A percentile compares a stretch with the other conserved stretches of the same genome.
phyloP scores from a whole-genome alignment of 805 yeast species.

The Ogataea naganishii region DNA sequence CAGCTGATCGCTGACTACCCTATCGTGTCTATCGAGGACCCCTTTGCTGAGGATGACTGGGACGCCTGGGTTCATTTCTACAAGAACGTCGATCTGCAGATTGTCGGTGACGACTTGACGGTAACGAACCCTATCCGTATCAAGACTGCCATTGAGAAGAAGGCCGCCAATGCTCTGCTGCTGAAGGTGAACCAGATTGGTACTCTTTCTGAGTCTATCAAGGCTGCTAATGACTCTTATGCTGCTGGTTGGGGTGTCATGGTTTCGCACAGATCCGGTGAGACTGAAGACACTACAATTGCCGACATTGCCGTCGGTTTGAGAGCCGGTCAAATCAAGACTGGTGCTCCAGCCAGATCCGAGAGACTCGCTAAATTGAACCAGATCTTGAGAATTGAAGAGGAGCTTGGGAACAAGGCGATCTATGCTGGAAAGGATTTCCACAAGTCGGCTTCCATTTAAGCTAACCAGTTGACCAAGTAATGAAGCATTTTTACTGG shows the following conservation, averaged over 20 bases:
- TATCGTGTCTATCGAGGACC: conserved; percentile 97
- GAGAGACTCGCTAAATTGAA: conserved; percentile 99
- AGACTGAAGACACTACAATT: conserved; percentile 97
- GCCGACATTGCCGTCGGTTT: conserved; percentile 98
- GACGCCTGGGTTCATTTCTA: conserved; percentile 92
- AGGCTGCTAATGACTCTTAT: conserved; percentile 93
- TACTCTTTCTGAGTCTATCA: conserved; percentile 89
- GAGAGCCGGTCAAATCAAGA: conserved; percentile 97
- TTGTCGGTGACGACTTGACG: conserved; percentile 97
- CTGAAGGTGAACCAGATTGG: conserved; percentile 99
- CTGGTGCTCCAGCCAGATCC: conserved; percentile 99
- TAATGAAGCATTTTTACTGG: too few relatives aligned
- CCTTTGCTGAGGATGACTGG: conserved; percentile 99
- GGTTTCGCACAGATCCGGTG: conserved; percentile 99
- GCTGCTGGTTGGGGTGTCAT: conserved; percentile 99
- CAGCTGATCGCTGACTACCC: conserved; percentile 84
- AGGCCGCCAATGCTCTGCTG: conserved; percentile 89
- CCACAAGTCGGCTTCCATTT: conserved; percentile 43
- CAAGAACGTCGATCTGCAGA: conserved; percentile 69
- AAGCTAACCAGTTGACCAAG: conserved; percentile 6
- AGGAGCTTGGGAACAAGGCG: conserved; percentile 97
- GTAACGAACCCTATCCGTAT: conserved; percentile 97
- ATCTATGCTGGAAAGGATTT: conserved; percentile 89
- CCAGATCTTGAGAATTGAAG: conserved; percentile 98
- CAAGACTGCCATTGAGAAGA: conserved; percentile 92